Evolutionary conservation across 2,329 filamentous ascomycete genomes (phyloP).

Genomic region (Fusarium nygamai): DNA sequence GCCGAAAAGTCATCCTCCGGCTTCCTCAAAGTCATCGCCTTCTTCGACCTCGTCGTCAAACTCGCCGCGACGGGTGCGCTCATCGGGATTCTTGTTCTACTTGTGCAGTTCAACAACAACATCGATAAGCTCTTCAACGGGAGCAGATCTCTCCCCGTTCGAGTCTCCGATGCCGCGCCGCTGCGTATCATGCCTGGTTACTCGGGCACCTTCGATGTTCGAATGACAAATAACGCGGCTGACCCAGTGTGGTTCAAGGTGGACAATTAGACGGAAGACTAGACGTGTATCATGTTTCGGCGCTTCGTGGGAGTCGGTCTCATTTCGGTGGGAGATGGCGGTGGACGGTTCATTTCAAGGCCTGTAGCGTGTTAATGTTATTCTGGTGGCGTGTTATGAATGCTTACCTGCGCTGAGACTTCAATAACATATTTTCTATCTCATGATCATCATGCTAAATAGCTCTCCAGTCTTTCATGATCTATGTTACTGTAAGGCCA

Average conservation of each 20-base stretch:
- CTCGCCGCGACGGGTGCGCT: slow-evolving; percentile 28
- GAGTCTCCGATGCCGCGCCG: background rate
- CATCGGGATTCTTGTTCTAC: slow-evolving; percentile 29
- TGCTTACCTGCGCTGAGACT: background rate
- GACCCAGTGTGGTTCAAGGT: slow-evolving; percentile 18
- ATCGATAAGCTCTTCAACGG: slow-evolving; percentile 8
- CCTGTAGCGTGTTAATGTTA: background rate
- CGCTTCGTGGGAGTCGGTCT: background rate
- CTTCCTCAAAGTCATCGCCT: slow-evolving; percentile 30
- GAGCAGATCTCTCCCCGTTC: background rate
- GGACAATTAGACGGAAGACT: background rate
- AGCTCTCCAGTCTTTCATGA: background rate
- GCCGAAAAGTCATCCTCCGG: slow-evolving; percentile 14
- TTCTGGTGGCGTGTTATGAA: background rate
- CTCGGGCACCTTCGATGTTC: background rate
- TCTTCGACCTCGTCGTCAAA: slow-evolving; percentile 30
- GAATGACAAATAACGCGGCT: background rate
- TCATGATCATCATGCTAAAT: background rate
- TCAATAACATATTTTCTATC: background rate
- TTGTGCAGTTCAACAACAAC: slow-evolving; percentile 12
- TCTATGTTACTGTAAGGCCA: background rate
- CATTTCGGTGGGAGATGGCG: background rate
- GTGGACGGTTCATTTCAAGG: background rate
- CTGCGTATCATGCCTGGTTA: background rate
- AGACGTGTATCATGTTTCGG: background rate